These are phyloP conservation scores for Cyberlindnera lachancei DNA, from an alignment of 805 yeast genomes.

Conservation along the genomic window DNA sequence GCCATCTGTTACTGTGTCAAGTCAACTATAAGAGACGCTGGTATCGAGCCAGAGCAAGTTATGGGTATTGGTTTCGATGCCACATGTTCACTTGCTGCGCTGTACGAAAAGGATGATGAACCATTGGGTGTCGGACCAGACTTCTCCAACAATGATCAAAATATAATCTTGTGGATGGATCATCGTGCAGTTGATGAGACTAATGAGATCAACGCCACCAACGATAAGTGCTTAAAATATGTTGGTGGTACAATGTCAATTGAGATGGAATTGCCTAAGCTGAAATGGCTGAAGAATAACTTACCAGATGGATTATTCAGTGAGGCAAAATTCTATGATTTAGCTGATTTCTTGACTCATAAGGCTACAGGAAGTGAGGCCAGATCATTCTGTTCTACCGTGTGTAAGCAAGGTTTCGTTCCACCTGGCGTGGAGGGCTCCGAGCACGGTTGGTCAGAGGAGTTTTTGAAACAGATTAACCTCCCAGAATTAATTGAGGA, in stretches of 20 bases:
- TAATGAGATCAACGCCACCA: slow-evolving; percentile 68
- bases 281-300: slow-evolving; percentile 89
- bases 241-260: slow-evolving; percentile 98
- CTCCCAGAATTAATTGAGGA: slow-evolving; percentile 72
- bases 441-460: slow-evolving; percentile 81
- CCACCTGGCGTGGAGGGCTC: slow-evolving; percentile 91
- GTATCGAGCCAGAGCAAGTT: slow-evolving; percentile 57
- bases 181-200: slow-evolving; percentile 88
- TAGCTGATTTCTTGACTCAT: slow-evolving; percentile 87
- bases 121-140: slow-evolving; percentile 94
- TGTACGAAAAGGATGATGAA: slow-evolving; percentile 52
- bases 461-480: slow-evolving; percentile 61
- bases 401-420: slow-evolving; percentile 92
- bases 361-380: slow-evolving; percentile 85
- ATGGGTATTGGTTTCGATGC: slow-evolving; percentile 95
- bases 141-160: slow-evolving; percentile 62
- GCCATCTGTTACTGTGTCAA: slow-evolving; percentile 78
- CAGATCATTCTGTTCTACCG: slow-evolving; percentile 82
- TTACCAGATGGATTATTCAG: slow-evolving; percentile 55
- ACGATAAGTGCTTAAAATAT: slow-evolving; percentile 73
- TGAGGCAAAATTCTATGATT: slow-evolving; percentile 76
- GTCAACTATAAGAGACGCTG: slow-evolving; percentile 65
- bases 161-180: slow-evolving; percentile 96
- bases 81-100: slow-evolving; percentile 87
- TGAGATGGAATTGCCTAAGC: slow-evolving; percentile 97